Evolutionary conservation across 2,329 filamentous ascomycete genomes (phyloP), one percentile per base, ranked within the genome.

Genomic region (Hypoxylon sp.): DNA sequence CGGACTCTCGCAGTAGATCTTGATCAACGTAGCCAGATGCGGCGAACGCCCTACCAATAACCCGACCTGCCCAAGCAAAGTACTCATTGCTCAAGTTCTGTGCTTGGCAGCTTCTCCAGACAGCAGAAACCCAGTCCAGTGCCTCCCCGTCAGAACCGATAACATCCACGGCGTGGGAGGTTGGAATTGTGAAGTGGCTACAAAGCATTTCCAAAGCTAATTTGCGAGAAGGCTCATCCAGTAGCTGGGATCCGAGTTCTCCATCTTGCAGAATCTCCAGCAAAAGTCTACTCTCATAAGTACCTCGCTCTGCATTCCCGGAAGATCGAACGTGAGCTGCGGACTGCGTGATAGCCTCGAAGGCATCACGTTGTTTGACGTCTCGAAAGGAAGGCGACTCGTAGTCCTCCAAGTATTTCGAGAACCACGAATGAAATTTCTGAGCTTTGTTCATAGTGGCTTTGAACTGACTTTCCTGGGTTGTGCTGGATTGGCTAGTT

Each of bases 21-120:
- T 83, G 78, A 14, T 89, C 87, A 5, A 93, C 85, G 60, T 88
- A 84, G 1, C 94, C 94, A 29, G 90, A 92, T 14, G 92, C 87
- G 42, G 91, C 90, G 80, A 94, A 98, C 0, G 93, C 91, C 76
- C 94, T 88, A 6, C 97, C 96, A 48, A 98, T 84, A 1, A 94
- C 91, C 69, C 91, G 88, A 2, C 93, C 94, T 48, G 93, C 92
- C 97, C 97, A 99, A 0, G 92, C 83, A 0, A 94, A 82, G 77
- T 96, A 98, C 14, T 89, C 86, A 26, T 87, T 82, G 62, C 90
- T 92, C 14, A 91, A 83, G 1, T 86, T 82, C 39, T 86, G 83
- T n/a, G 87, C 84, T 64, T 87, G 85, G 72, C 94, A 92, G 46
- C 92, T 94, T 76, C 91, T 90, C 90, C 92, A 96, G 0, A 98